Conservation (phyloP, 2,329 filamentous ascomycete genomes). For the Xylaria polymorpha region DNA sequence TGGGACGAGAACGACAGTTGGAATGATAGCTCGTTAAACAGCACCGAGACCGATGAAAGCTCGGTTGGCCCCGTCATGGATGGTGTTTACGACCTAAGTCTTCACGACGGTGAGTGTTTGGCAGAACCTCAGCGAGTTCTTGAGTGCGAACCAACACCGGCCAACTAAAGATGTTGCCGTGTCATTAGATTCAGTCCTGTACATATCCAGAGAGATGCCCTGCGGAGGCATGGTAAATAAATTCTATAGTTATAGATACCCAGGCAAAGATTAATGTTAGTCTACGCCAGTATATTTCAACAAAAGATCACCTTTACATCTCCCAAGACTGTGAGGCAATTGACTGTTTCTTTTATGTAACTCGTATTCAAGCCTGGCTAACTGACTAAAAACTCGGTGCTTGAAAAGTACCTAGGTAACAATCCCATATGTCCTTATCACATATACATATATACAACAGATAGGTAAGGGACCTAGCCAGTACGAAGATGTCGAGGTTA, state of each 20-base stretch:
- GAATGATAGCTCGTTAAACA: not conserved
- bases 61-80: not conserved
- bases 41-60: not conserved
- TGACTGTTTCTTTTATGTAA: not conserved
- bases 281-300: not conserved
- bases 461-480: not conserved
- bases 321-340: not conserved
- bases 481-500: not conserved
- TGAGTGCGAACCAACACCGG: not conserved
- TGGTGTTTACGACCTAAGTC: not conserved
- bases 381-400: not conserved
- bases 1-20: not conserved
- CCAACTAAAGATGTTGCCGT: not conserved
- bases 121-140: not conserved
- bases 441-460: slow-evolving; percentile 26
- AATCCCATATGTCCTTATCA: slow-evolving; percentile 5
- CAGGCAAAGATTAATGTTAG: not conserved
- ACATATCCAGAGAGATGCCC: not conserved
- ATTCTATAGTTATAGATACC: not conserved
- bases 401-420: not conserved
- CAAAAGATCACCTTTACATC: too few species aligned
- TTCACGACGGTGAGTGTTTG: not conserved
- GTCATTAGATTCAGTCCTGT: not conserved
- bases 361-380: not conserved
- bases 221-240: not conserved